A percentile compares a stretch with the other conserved stretches of the same genome.
These are phyloP conservation scores for Trichoderma endophyticum DNA, from an alignment of 2,329 filamentous ascomycete species.

Conservation along the genomic window DNA sequence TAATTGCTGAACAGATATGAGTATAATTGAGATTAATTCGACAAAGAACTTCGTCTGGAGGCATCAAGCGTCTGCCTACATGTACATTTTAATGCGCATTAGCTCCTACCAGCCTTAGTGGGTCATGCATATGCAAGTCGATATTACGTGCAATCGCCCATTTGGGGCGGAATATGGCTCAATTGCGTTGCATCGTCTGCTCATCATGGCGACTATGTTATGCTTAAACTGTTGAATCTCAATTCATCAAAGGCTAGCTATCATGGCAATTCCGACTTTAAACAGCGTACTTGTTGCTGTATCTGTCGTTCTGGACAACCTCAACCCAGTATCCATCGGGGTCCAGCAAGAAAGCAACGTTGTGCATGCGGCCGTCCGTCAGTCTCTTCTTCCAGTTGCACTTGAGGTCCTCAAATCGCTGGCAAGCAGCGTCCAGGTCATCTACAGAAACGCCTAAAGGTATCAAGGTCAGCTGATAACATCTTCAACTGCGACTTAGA, in stretches of 20 bases:
- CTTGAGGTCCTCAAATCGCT: conserved; percentile 75
- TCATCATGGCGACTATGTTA: background rate
- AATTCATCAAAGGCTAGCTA: background rate
- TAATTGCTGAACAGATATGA: background rate
- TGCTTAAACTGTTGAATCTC: background rate
- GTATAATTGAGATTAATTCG: background rate
- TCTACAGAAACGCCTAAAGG: conserved; percentile 73
- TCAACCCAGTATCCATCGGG: conserved; percentile 85
- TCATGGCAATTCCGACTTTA: background rate
- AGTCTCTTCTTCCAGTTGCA: conserved; percentile 94
- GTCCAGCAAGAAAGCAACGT: conserved; percentile 86
- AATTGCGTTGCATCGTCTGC: background rate
- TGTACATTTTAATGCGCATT: background rate
- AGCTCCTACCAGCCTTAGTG: background rate
- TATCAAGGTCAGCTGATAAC: conserved; percentile 21
- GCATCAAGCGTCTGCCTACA: background rate
- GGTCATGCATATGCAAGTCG: conserved; percentile 3
- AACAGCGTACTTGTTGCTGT: conserved; percentile 46
- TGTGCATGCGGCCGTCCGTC: conserved; percentile 89
- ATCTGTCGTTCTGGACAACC: conserved; percentile 73
- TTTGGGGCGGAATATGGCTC: background rate
- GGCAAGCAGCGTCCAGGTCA: conserved; percentile 81
- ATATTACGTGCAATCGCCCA: background rate
- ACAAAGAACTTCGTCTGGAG: background rate
- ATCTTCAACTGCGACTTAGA: no score